Conservation (phyloP, 306 rosid species). For the Geum urbanum region DNA sequence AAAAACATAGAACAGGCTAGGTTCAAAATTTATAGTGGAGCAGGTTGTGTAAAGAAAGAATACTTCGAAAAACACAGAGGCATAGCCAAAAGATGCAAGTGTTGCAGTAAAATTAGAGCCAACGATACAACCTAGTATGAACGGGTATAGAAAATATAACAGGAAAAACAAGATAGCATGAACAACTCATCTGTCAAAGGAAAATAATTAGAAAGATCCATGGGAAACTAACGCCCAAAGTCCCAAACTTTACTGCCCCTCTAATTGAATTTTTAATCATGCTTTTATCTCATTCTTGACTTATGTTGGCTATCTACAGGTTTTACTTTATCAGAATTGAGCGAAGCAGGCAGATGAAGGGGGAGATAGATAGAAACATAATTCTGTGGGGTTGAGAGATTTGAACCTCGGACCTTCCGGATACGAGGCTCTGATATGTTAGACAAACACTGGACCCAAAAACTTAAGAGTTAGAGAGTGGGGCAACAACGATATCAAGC, state of each 20-base stretch:
- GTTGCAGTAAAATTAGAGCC: neutral
- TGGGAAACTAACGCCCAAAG: neutral
- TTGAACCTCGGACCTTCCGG: neutral
- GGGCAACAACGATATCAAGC: neutral
- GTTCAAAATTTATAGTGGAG: constrained; percentile 9
- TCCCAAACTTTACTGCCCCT: neutral
- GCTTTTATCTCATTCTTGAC: neutral
- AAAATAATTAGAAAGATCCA: neutral
- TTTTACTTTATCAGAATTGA: neutral
- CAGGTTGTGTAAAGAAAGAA: neutral
- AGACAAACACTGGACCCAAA: neutral
- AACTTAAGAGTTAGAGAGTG: neutral
- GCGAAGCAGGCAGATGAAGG: neutral
- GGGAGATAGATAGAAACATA: neutral
- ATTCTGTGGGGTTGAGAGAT: neutral
- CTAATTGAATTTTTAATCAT: neutral
- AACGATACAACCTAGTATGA: neutral
- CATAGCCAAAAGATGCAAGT: constrained; percentile 2
- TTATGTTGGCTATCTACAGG: neutral
- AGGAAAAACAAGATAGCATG: neutral
- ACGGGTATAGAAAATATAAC: neutral
- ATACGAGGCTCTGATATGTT: neutral
- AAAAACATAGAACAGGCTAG: constrained; percentile 20
- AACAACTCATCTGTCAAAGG: neutral
- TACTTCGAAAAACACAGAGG: neutral